Evolutionary conservation across 73 alveolate genomes (phyloP).

Genomic region (Uronychia setigera): DNA sequence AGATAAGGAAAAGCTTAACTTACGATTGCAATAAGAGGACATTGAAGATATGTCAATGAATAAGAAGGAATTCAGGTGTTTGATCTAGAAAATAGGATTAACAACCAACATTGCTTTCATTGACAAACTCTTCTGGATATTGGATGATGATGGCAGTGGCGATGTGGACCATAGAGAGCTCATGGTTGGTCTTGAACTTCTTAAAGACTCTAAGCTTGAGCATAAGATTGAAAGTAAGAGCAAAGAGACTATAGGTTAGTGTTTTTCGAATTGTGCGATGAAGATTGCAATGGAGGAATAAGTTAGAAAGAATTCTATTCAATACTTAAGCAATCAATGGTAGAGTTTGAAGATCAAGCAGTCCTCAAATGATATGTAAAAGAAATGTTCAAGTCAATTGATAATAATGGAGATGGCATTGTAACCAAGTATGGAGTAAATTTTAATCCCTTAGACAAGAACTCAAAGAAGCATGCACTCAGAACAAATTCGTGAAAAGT

Average conservation of each 20-base stretch:
- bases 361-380: slow-evolving; percentile 38
- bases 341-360: slow-evolving; percentile 42
- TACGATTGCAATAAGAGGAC: neutral
- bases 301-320: slow-evolving; percentile 47
- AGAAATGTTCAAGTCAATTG: slow-evolving; percentile 34
- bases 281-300: slow-evolving; percentile 48
- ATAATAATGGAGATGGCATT: slow-evolving; percentile 24
- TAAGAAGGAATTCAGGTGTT: slow-evolving; percentile 33
- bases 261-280: slow-evolving; percentile 66
- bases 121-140: slow-evolving; percentile 48
- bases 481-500: slow-evolving; percentile 28
- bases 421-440: neutral
- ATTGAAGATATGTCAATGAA: slow-evolving; percentile 22
- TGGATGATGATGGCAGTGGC: slow-evolving; percentile 66
- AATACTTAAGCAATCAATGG: slow-evolving; percentile 17
- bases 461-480: slow-evolving; percentile 37
- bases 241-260: neutral
- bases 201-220: slow-evolving; percentile 36
- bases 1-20: neutral
- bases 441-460: slow-evolving; percentile 27
- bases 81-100: slow-evolving; percentile 29
- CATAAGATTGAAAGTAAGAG: slow-evolving; percentile 32
- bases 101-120: slow-evolving; percentile 26
- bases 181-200: slow-evolving; percentile 44
- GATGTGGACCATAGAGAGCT: slow-evolving; percentile 50